Evolutionary conservation across 805 yeast genomes (phyloP), one percentile per base, ranked within the genome.

Genomic region (Wickerhamomyces bisporus): DNA sequence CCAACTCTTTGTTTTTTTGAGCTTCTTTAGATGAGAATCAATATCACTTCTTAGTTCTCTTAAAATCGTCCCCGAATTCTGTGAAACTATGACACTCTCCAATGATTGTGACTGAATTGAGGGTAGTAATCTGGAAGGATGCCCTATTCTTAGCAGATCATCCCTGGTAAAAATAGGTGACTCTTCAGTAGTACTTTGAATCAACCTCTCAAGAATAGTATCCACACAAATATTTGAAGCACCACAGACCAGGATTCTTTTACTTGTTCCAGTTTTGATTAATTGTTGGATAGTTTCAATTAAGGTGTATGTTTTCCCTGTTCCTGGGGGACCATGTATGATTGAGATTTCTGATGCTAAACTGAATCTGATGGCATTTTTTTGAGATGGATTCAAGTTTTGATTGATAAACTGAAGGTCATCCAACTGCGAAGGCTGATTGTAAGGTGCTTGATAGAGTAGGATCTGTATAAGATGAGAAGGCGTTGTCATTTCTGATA

Each of bases 191-290:
- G 53, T 28, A 68, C n/a, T n/a, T n/a, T 59, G 58, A 29, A 69
- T 60, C 17, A 91, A 58, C 41, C 97, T 66, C 58, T 91, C 97
- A 34, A 89, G 60, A 13, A 91, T 83, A 0, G 95, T 91, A 57
- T 91, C 98, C 1, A 89, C 95, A 1, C 96, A 78, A 13, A 88
- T 80, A 56, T 91, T 91, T 0, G 97, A 88, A 0, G 98, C 95
- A 0, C 96, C 97, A 63, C 97, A 89, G 0, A 91, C 89, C 21
- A 91, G 64, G 0, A 91, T 79, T 32, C 88, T 58, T 43, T 74
- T 68, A 7, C 75, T 74, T 23, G 60, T 61, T 8, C 64, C 65
- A 1, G 77, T 68, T 32, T 87, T 66, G 1, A 79, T 68, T 35
- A 87, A 64, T 53, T 89, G 96, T 36, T 82, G 74, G 26, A 88